Evolutionary conservation across 2,329 filamentous ascomycete genomes (phyloP), one percentile per base, ranked within the genome.

Genomic region (Malbranchea zuffiana): DNA sequence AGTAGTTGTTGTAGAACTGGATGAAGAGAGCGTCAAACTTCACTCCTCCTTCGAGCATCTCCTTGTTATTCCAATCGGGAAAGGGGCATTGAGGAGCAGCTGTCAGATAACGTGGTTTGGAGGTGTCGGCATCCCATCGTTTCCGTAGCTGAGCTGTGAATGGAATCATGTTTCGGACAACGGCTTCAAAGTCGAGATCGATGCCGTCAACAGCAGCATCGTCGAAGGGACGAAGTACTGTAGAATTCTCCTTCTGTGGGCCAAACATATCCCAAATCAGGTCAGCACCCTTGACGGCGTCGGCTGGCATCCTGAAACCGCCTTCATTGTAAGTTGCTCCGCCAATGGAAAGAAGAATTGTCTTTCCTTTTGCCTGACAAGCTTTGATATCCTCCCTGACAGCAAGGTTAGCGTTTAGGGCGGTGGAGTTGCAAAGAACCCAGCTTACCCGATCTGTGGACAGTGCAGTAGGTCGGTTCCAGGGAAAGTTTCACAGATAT

Each of bases 11-110:
- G 56, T 73, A 74, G 53, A 69, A 72, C 43, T 72, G 69, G 20
- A 69, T 57, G 54, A 67, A 72, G 43, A 73, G 45, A 45, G 68
- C 70, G 49, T 73, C 69, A 45, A 72, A 69, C n/a, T 42, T 30
- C 36, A 73, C 68, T 7, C 65, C 63, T 23, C 58, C 36, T 12
- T 52, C 50, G 18, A 72, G 57, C 12, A 25, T 10, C 23, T 25
- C 23, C 23, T 25, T 25, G 23, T 25, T 25, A 37, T 67, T 62
- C 13, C 48, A 45, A 45, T 73, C 69, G 1, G 68, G 67, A 13
- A 65, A 50, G 7, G 54, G 32, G 44, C 69, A 72, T 46, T 72
- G 68, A 15, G 69, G 69, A 3, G 69, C 66, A 13, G 56, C 66
- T 4, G 68, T 68, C 44, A 72, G 65, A 43, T 68, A 72, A 56